A percentile compares a stretch with the other conserved stretches of the same genome.
Evolutionary conservation across 2,329 filamentous ascomycete species (phyloP).

Genomic region (Penicillium sp.): DNA sequence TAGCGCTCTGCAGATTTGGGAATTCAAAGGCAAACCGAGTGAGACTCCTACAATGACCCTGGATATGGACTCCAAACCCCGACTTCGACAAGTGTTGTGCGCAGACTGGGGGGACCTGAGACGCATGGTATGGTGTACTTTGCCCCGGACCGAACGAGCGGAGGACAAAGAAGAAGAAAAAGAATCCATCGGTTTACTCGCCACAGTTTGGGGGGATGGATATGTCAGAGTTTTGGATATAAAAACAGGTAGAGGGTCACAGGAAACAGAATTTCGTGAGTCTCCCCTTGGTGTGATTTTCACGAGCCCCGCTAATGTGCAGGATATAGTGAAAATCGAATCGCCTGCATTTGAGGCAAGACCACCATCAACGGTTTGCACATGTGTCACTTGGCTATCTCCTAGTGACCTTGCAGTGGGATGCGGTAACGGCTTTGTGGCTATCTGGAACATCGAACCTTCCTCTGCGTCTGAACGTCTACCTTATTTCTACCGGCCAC

Average conservation of each 20-base stretch:
- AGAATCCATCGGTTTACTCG: conserved; percentile 52
- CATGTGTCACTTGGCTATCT: conserved; percentile 57
- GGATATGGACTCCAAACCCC: conserved; percentile 45
- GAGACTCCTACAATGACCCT: conserved; percentile 37
- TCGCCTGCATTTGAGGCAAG: conserved; percentile 51
- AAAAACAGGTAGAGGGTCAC: conserved; percentile 28
- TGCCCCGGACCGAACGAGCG: conserved; percentile 33
- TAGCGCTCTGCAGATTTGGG: conserved; percentile 58
- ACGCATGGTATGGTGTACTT: conserved; percentile 57
- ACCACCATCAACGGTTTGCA: conserved; percentile 53
- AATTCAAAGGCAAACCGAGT: conserved; percentile 44
- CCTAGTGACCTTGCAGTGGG: conserved; percentile 54
- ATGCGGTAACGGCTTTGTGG: conserved; percentile 56
- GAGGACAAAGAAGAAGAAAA: conserved; percentile 29
- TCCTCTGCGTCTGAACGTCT: conserved; percentile 17
- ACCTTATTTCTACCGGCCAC: conserved; percentile 37
- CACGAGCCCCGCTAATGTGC: neutral
- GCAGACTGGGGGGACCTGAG: conserved; percentile 57
- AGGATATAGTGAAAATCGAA: conserved; percentile 40
- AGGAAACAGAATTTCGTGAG: conserved; percentile 35
- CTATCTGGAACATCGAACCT: conserved; percentile 50
- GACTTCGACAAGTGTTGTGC: conserved; percentile 52
- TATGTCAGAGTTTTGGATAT: conserved; percentile 54
- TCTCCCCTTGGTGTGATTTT: neutral
- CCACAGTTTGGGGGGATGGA: conserved; percentile 59